These are phyloP conservation scores for Kingdonia uniflora DNA, from an alignment of 164 flowering plant species.

Conservation along the genomic window DNA sequence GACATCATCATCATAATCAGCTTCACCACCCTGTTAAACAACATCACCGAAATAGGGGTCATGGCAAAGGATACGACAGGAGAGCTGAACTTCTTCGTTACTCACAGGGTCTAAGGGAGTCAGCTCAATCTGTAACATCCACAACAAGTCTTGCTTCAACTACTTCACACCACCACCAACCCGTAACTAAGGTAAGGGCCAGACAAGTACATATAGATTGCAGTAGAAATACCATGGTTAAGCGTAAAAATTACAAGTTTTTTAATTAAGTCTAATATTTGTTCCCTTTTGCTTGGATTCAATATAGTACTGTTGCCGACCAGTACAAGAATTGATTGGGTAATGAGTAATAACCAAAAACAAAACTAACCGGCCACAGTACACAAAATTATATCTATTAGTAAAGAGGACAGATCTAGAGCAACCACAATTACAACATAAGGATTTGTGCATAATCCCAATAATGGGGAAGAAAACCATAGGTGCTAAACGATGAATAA, in stretches of 20 bases:
- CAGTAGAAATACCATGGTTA: too few species aligned
- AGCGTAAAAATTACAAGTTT: too few species aligned
- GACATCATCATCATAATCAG: slow-evolving; percentile 9
- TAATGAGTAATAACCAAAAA: too few species aligned
- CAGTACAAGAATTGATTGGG: too few species aligned
- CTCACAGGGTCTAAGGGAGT: slow-evolving; percentile 28
- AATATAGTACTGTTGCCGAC: background rate
- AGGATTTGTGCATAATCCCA: too few species aligned
- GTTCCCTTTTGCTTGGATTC: background rate
- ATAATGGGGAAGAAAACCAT: background rate
- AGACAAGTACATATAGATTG: too few species aligned
- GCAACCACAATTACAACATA: too few species aligned
- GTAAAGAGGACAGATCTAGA: background rate
- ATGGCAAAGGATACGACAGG: slow-evolving; percentile 28
- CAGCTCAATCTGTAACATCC: slow-evolving; percentile 18
- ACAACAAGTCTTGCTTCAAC: slow-evolving; percentile 6
- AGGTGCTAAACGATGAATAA: background rate
- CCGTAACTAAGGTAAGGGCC: slow-evolving; percentile 21
- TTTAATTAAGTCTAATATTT: background rate
- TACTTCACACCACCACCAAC: slow-evolving; percentile 10
- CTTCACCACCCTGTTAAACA: slow-evolving; percentile 13
- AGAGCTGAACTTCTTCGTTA: slow-evolving; percentile 49
- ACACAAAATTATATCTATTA: background rate
- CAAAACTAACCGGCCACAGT: too few species aligned
- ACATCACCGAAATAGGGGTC: slow-evolving; percentile 9